Evolutionary conservation across 495 filamentous ascomycete species (phyloP).

Genomic region (Apiosordaria backusii): DNA sequence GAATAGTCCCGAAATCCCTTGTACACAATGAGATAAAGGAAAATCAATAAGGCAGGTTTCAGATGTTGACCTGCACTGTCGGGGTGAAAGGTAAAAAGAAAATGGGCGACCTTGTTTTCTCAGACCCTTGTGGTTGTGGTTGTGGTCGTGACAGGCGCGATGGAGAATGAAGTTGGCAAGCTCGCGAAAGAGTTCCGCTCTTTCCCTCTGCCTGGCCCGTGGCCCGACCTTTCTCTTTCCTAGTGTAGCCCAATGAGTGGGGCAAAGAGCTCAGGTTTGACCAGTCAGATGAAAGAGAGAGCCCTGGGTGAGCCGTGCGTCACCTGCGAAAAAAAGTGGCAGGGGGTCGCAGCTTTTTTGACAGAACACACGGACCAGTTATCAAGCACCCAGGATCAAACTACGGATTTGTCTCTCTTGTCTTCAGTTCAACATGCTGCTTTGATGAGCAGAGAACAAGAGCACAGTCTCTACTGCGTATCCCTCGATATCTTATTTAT

Average conservation of each 20-base stretch:
- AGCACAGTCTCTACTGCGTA: not conserved
- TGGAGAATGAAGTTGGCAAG: slow-evolving; percentile 3
- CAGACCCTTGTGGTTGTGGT: not conserved
- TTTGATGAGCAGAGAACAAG: not conserved
- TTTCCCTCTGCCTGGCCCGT: not conserved
- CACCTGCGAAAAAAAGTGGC: slow-evolving; percentile 16
- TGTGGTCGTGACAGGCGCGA: slow-evolving; percentile 2
- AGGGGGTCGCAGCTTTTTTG: slow-evolving; percentile 2
- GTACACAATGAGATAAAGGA: not conserved
- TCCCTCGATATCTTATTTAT: not conserved
- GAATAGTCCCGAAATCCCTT: no score
- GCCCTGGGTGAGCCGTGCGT: slow-evolving; percentile 7
- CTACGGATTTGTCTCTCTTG: not conserved
- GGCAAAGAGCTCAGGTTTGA: not conserved
- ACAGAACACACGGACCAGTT: slow-evolving; percentile 6
- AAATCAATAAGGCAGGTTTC: not conserved
- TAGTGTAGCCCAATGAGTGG: not conserved
- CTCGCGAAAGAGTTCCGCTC: slow-evolving; percentile 2
- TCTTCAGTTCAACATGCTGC: not conserved
- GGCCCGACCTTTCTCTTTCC: not conserved
- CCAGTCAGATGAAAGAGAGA: not conserved
- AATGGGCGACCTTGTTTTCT: not conserved
- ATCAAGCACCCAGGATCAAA: not conserved
- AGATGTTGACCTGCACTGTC: not conserved
- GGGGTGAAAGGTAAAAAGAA: not conserved